These are phyloP conservation scores for Rhizopogon vinicolor DNA, from an alignment of 768 basidiomycete species.

Conservation along the genomic window DNA sequence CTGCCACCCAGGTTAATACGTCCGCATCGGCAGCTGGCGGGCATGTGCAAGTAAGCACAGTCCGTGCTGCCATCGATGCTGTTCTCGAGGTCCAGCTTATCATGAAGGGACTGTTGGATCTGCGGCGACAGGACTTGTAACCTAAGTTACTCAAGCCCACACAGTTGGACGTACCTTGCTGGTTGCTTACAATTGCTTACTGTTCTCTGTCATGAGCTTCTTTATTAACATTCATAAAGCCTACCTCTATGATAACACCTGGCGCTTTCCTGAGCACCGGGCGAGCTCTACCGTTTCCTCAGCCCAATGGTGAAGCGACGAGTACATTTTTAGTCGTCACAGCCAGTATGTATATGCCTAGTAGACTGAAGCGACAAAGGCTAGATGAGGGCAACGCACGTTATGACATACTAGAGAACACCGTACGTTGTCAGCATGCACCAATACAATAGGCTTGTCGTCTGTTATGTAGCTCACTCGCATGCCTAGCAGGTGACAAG, in stretches of 20 bases:
- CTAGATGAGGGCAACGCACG: too few species aligned
- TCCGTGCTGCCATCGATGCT: constrained; percentile 65
- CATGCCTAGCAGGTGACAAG: too few species aligned
- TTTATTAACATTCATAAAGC: neutral
- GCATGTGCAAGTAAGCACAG: constrained; percentile 58
- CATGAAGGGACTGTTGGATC: constrained; percentile 81
- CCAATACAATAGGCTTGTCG: too few species aligned
- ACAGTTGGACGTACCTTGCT: neutral
- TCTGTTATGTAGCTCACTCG: too few species aligned
- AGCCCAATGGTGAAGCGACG: too few species aligned
- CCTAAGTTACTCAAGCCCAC: neutral
- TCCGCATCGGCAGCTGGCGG: constrained; percentile 30
- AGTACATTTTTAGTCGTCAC: too few species aligned
- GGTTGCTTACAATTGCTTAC: neutral
- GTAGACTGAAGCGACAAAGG: too few species aligned
- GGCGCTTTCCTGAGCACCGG: neutral
- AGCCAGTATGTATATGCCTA: too few species aligned
- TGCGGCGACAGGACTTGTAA: constrained; percentile 69
- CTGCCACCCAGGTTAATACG: constrained; percentile 72
- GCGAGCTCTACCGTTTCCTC: too few species aligned
- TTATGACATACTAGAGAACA: too few species aligned
- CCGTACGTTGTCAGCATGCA: too few species aligned
- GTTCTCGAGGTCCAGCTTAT: constrained; percentile 77
- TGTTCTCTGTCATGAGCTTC: neutral
- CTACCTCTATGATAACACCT: neutral